Evolutionary conservation across 129 eudicot genomes (phyloP).

Genomic region (Rutidosis leptorrhynchoides): DNA sequence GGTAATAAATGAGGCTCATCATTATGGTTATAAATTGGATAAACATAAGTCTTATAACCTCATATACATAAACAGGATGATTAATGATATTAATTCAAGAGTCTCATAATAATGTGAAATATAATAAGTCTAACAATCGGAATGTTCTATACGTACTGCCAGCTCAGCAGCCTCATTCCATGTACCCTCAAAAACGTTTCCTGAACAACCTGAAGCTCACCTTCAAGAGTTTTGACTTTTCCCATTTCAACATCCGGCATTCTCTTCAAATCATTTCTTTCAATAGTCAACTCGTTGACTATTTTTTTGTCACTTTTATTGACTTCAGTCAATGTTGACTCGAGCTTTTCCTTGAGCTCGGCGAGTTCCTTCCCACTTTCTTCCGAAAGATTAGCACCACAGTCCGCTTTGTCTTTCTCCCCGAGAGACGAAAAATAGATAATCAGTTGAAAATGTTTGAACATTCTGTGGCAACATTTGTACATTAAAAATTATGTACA

Average conservation of each 20-base stretch:
- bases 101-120: no score
- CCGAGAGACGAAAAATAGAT: conserved; percentile 30
- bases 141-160: conserved; percentile 35
- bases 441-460: conserved; percentile 23
- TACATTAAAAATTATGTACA: neutral
- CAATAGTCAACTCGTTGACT: conserved; percentile 44
- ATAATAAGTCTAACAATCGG: no score
- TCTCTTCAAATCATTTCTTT: conserved; percentile 51
- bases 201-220: conserved; percentile 39
- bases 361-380: conserved; percentile 44
- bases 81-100: no score
- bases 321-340: conserved; percentile 34
- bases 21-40: no score
- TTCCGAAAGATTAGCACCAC: conserved; percentile 57
- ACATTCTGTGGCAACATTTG: neutral
- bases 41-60: no score
- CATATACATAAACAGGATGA: no score
- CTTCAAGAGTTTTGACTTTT: conserved; percentile 42
- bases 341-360: conserved; percentile 55
- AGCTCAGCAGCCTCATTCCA: conserved; percentile 53
- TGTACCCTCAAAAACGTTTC: conserved; percentile 38
- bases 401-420: conserved; percentile 51
- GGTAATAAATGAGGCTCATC: no score
- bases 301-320: conserved; percentile 35
- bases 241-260: conserved; percentile 41